Base-by-base conservation (phyloP, 2,329 filamentous ascomycete genomes). In the Sporothrix phasma region DNA sequence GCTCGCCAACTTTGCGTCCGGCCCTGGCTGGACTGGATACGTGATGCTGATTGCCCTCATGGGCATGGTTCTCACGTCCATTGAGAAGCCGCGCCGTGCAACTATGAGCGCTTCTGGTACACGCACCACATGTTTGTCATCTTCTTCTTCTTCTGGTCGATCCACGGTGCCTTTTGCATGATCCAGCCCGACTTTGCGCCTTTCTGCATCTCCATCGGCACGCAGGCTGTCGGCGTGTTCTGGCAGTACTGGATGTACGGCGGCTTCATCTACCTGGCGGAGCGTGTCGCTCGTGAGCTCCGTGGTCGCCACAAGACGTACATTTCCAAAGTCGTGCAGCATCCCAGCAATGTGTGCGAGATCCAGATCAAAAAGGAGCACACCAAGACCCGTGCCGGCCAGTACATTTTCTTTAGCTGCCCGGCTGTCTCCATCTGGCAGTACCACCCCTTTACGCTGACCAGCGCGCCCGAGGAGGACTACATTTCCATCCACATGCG, bases 321-420 rank as follows among this genome's bases (percentile, higher is more conserved):
- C 73, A 89, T 95, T 66, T 91, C 88, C 68, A 94, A 94, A 78
- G 90, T 95, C 67, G 87, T 95, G 68, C 90, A 94, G 77, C 90
- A 95, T 74, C 90, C 90, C 7, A 91, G 88, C 79, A 91, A 92
- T 71, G 90, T 95, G 19, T 89, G 89, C 74, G 90, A 95, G 76
- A 92, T 95, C 66, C 90, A 94, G 77, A 92, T 95, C 78, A 92
- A 93, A 81, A 94, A 94, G 76, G 89, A 92, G 72, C 80, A 91
- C 76, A 92, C 89, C 51, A 91, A 88, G 79, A 91, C 89, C 3
- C 82, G 83, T 61, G 88, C 90, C 22, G 90, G 90, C 60, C 89
- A 91, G 81, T 94, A 94, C 77, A 93, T 95, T 71, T 93, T 93
- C 78, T 81, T 94, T 70, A 93, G 88, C 79, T 94, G 90, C 73